Evolutionary conservation across 2,329 filamentous ascomycete species (phyloP).

Genomic region (Fusarium succisae): DNA sequence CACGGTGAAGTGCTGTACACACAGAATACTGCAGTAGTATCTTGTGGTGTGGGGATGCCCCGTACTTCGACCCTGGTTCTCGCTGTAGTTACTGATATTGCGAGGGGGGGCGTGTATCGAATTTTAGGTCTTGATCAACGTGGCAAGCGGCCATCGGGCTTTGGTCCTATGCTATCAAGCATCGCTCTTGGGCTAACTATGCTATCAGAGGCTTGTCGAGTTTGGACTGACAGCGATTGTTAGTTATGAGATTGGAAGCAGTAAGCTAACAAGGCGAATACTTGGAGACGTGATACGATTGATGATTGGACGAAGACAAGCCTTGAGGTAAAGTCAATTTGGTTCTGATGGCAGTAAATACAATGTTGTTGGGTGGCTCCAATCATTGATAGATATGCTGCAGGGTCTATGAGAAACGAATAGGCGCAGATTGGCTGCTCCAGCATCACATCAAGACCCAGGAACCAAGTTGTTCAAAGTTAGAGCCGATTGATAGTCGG

Average conservation of each 20-base stretch:
- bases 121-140: slow-evolving; percentile 45
- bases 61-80: slow-evolving; percentile 29
- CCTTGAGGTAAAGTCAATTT: neutral
- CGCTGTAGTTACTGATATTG: slow-evolving; percentile 29
- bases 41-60: slow-evolving; percentile 39
- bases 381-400: slow-evolving; percentile 32
- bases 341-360: neutral
- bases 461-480: slow-evolving; percentile 35
- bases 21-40: slow-evolving; percentile 33
- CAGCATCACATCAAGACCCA: slow-evolving; percentile 36
- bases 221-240: neutral
- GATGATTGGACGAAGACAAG: neutral
- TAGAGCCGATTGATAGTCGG: slow-evolving; percentile 24
- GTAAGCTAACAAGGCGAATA: neutral
- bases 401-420: slow-evolving; percentile 39
- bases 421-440: slow-evolving; percentile 21
- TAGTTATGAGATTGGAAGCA: neutral
- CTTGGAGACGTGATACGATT: neutral
- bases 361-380: slow-evolving; percentile 1
- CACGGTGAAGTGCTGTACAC: slow-evolving; percentile 33
- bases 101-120: slow-evolving; percentile 32
- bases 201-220: neutral
- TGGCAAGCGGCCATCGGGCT: slow-evolving; percentile 45
- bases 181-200: neutral
- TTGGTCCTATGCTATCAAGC: slow-evolving; percentile 13